These are phyloP conservation scores for Sporothrix protearum DNA, from an alignment of 2,329 filamentous ascomycete genomes.

Conservation along the genomic window DNA sequence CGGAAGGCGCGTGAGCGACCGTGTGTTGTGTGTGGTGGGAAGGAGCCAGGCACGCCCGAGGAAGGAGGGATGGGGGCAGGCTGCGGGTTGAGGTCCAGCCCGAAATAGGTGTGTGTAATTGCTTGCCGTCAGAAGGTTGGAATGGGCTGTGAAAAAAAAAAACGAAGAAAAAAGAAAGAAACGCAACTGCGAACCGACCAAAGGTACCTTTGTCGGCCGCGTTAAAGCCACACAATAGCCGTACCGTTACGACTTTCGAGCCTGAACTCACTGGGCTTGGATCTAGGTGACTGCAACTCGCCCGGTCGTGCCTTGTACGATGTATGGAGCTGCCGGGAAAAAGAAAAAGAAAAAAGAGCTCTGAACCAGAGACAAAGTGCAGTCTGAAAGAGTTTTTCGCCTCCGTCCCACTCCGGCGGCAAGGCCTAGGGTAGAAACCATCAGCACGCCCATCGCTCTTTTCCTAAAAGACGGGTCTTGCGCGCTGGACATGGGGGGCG, in stretches of 20 bases:
- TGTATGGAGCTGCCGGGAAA: neutral
- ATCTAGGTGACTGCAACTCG: neutral
- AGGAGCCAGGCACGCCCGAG: constrained; percentile 1
- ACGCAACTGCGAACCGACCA: neutral
- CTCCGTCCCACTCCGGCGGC: constrained; percentile 26
- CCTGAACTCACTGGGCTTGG: neutral
- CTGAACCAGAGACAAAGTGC: neutral
- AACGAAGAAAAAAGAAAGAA: neutral
- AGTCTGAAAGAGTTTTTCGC: constrained; percentile 19
- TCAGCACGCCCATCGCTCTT: constrained; percentile 9
- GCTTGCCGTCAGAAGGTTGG: constrained; percentile 13
- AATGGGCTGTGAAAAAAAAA: neutral
- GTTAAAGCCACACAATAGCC: neutral
- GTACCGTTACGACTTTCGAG: neutral
- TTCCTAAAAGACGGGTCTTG: constrained; percentile 8
- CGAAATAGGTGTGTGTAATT: constrained; percentile 19
- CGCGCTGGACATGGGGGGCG: constrained; percentile 6
- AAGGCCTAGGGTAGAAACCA: constrained; percentile 24
- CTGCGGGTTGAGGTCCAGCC: neutral
- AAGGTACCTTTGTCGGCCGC: neutral
- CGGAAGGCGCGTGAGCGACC: constrained; percentile 5
- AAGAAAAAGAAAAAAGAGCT: neutral
- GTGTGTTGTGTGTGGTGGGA: neutral
- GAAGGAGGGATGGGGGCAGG: neutral
- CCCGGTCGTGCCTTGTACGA: neutral